A percentile compares a stretch with the other conserved stretches of the same genome.
Evolutionary conservation across 2,329 filamentous ascomycete genomes (phyloP).

Genomic region (Calonectria henricotiae): DNA sequence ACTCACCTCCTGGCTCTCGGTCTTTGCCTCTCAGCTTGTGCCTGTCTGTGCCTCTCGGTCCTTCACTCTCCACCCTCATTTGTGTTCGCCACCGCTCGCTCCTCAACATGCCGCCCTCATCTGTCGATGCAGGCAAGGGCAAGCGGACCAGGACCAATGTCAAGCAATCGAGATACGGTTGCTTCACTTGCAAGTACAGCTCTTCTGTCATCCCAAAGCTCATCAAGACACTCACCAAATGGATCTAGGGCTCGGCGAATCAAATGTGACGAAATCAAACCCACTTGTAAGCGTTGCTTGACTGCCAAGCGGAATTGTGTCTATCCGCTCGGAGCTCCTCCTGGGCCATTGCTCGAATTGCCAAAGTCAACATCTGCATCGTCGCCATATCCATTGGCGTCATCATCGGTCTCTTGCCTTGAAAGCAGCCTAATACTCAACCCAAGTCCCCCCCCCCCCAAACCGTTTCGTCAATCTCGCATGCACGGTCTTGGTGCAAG

Average conservation of each 20-base stretch:
- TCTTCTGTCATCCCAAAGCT: background rate
- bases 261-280: conserved; percentile 47
- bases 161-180: conserved; percentile 47
- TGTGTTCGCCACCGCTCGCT: background rate
- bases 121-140: background rate
- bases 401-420: background rate
- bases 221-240: conserved; percentile 20
- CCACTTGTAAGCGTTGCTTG: conserved; percentile 40
- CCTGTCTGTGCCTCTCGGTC: conserved; percentile 16
- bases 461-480: conserved; percentile 37
- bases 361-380: background rate
- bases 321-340: conserved; percentile 37
- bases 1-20: background rate
- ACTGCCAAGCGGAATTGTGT: conserved; percentile 38
- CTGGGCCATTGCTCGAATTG: conserved; percentile 24
- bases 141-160: conserved; percentile 49
- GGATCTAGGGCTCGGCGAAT: conserved; percentile 41
- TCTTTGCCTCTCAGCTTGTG: background rate
- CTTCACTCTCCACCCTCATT: conserved; percentile 32
- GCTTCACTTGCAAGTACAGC: conserved; percentile 49
- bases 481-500: conserved; percentile 36
- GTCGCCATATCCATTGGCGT: background rate
- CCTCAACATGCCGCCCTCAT: conserved; percentile 21
- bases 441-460: background rate
- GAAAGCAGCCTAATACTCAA: background rate